Evolutionary conservation across 305 asterid species (phyloP), one percentile per base, ranked within the genome.

Genomic region (Euphrasia arctica): DNA sequence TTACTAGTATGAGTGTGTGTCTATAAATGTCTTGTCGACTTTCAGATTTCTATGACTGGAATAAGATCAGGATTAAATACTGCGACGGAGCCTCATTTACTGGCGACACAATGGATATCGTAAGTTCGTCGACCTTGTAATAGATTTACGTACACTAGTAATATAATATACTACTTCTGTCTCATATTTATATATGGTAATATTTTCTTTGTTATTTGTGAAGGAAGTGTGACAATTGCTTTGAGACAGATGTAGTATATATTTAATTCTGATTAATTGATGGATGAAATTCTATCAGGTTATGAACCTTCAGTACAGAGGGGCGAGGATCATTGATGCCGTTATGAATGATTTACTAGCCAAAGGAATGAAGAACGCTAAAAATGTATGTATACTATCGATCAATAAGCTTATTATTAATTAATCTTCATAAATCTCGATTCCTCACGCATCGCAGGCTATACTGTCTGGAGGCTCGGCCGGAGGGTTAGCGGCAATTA

Each of bases 81-180:
- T 90, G 97, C 31, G 99, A 93, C 65, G 99, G 99, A 50, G 77
- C 96, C 49, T 93, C 99, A 3, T 93, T 85, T 67, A 93, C 99
- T 0, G 99, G 99, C 31, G 97, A 93, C 62, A 74, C 88, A 10
- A 96, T 88, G 2, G 67, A 90, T 80, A 96, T 82, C 11, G 99
- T 90, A 72, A 83, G 91, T 65, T 1, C 27, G 22, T 18, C 39
- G n/a, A n/a, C 22, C 2, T 7, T 39, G 9, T 39, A 39, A 1
- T 39, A 39, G 10, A 39, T 39, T 34, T 34, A 34, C 2, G 3
- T 32, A 32, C 36, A 32, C 27, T 25, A 25, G 27, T 25, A 25
- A 25, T 25, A 25, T 18, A n/a, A n/a, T n/a, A n/a, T n/a, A n/a
- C n/a, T n/a, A n/a, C n/a, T n/a, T n/a, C n/a, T n/a, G n/a, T n/a